Evolutionary conservation across 2,329 filamentous ascomycete genomes (phyloP), one percentile per base, ranked within the genome.

Genomic region (Penicillium thymicola): DNA sequence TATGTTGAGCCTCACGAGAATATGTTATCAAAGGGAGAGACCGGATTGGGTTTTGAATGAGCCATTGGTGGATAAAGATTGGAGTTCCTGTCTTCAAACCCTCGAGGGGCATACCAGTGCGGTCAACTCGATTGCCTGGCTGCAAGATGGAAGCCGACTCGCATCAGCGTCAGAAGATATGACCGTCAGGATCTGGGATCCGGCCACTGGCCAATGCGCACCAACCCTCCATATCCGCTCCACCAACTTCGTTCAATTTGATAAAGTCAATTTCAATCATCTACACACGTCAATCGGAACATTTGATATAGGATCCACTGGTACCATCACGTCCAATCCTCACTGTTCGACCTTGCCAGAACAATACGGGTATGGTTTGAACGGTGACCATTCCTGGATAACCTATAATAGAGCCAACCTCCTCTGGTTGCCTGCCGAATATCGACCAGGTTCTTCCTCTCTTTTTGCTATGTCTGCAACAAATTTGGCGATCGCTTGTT

Each of bases 1-100:
- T 5, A 21, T 18, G 4, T 10, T 21, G 3, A 61, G 56, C 16
- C 8, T 52, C 9, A 52, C 32, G 1, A 57, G 43, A 41, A 42
- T 10, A 23, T 44, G 16, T 25, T 59, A 45, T 50, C 30, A 49
- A 27, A 13, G 4, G 6, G 42, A 45, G 13, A 47, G 34, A 48
- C 41, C 51, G 21, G 18, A 51, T 11, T 59, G 45, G 57, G 41
- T 62, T 37, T 44, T 58, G 3, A 52, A 55, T 14, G 10, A 49
- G 8, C 56, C 52, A 16, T 3, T 32, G 9, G 28, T 52, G 5
- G 45, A 58, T 3, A n/a, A 44, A 30, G 13, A 23, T n/a, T 67
- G 65, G 62, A 57, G 60, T 36, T 4, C 34, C 8, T 63, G 55
- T 21, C 18, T 64, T 1, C 58, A 63, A n/a, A 66, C 62, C 2